Percentiles rank a stretch among this genome's conserved stretches.
These are phyloP conservation scores for Syzygium malaccense DNA, from an alignment of 441 rosid species.

Conservation along the genomic window DNA sequence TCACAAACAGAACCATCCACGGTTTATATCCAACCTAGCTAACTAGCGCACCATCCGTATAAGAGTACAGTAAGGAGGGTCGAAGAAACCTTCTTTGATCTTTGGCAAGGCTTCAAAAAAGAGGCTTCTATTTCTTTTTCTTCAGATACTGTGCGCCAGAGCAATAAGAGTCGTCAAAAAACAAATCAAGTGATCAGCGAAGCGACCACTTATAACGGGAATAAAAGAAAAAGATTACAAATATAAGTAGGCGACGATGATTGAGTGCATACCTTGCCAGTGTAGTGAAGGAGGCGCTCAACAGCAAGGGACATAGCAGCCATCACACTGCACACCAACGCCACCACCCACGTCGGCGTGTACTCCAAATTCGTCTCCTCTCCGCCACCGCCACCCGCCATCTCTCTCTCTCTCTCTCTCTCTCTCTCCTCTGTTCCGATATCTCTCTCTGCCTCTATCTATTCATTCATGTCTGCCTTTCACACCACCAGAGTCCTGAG, in stretches of 20 bases:
- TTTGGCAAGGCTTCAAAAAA: conserved; percentile 60
- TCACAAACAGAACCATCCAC: not conserved
- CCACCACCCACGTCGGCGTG: conserved; percentile 15
- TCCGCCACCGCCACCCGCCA: conserved; percentile 38
- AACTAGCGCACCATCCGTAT: not conserved
- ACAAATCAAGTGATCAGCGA: not conserved
- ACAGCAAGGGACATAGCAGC: not conserved
- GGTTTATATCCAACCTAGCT: not conserved
- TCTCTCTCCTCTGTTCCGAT: not conserved
- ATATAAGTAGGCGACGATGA: not conserved
- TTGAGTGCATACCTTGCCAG: not conserved
- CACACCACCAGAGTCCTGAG: not conserved
- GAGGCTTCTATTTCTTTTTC: conserved; percentile 50
- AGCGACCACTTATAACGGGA: not conserved
- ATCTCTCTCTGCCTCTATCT: not conserved
- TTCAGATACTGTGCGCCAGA: conserved; percentile 30
- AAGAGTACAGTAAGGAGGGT: not conserved
- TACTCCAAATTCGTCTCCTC: conserved; percentile 35
- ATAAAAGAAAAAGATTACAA: not conserved
- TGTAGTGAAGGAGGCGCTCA: not conserved
- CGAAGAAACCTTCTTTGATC: conserved; percentile 56
- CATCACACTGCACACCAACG: not conserved
- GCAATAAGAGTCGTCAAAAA: not conserved
- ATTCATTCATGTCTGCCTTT: not conserved
- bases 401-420: not conserved